A percentile compares a stretch with the other conserved stretches of the same genome.
Evolutionary conservation across 2,329 filamentous ascomycete genomes (phyloP).

Genomic region (Moelleriella libera): DNA sequence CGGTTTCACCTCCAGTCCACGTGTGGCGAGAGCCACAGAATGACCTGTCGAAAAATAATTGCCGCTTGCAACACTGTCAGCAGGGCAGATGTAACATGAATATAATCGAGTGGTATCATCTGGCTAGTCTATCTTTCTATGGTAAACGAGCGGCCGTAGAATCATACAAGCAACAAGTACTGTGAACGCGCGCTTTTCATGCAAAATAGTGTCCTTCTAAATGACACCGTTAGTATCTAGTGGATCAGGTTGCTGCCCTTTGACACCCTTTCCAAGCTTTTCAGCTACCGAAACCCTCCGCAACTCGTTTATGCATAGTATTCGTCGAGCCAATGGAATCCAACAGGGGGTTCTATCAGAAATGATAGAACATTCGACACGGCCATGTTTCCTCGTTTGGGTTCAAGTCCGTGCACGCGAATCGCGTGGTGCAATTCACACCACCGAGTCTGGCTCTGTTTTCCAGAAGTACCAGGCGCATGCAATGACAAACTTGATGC

Average conservation of each 20-base stretch:
- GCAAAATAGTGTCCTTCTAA: no score
- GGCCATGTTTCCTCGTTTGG: no score
- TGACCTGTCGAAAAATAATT: background rate
- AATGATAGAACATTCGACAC: no score
- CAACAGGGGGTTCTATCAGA: no score
- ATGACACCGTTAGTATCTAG: no score
- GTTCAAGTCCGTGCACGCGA: no score
- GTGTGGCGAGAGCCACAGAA: background rate
- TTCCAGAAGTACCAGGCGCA: slow-evolving; percentile 20
- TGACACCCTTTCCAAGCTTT: no score
- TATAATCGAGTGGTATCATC: background rate
- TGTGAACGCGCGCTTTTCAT: background rate
- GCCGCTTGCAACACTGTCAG: background rate
- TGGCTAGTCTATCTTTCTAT: background rate
- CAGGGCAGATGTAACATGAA: background rate
- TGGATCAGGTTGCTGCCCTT: no score
- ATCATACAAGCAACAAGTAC: background rate
- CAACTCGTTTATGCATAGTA: no score
- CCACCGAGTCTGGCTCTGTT: slow-evolving; percentile 2
- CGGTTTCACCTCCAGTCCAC: no score
- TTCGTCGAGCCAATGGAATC: no score
- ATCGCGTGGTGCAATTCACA: background rate
- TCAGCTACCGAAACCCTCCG: no score
- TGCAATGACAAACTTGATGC: slow-evolving; percentile 26
- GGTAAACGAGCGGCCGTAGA: background rate